Evolutionary conservation across 2,329 filamentous ascomycete genomes (phyloP).

Genomic region (Aspergillus pseudonomiae): DNA sequence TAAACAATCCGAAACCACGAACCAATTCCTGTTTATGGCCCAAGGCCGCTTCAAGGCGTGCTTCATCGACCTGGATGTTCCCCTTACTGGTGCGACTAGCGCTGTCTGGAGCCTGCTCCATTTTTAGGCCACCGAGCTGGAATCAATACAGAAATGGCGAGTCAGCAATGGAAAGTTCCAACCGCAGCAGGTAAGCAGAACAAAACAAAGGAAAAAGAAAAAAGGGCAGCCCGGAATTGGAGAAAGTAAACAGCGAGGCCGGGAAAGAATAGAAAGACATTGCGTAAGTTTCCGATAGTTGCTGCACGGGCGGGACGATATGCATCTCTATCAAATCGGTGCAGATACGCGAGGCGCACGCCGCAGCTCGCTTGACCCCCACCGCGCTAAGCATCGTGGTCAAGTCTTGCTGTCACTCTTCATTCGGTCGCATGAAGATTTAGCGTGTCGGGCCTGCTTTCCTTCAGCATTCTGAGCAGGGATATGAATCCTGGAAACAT

Average conservation of each 20-base stretch:
- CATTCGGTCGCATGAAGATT: neutral
- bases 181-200: too few relatives aligned
- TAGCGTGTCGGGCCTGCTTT: neutral
- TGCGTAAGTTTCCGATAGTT: neutral
- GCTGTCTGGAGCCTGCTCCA: neutral
- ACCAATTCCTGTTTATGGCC: constrained; percentile 63
- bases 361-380: too few relatives aligned
- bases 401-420: neutral
- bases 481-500: neutral
- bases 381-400: neutral
- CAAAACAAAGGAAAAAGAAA: neutral
- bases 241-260: neutral
- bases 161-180: too few relatives aligned
- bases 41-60: constrained; percentile 30
- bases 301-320: too few relatives aligned
- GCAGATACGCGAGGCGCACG: neutral
- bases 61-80: constrained; percentile 17
- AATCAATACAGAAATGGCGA: neutral
- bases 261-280: neutral
- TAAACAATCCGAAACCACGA: constrained; percentile 60
- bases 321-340: neutral
- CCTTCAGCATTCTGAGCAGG: neutral
- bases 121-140: neutral
- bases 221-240: neutral
- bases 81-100: neutral